Evolutionary conservation across 2,329 filamentous ascomycete species (phyloP), one percentile per base, ranked within the genome.

Genomic region (Epichloe hybrida): DNA sequence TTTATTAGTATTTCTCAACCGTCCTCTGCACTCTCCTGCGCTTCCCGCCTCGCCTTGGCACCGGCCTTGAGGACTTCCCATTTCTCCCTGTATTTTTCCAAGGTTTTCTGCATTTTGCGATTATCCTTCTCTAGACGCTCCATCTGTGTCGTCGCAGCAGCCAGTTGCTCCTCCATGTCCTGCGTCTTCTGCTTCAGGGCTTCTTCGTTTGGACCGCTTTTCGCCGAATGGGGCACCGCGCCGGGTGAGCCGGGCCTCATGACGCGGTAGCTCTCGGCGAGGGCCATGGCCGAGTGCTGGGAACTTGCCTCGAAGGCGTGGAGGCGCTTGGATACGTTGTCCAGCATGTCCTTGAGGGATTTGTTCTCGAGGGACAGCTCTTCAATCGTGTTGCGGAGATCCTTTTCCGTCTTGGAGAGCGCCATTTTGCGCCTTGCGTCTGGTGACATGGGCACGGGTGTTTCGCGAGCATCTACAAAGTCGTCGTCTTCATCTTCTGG

Each of bases 291-390:
- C 38, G 86, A 90, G 55, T 84, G 88, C 67, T 97, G 93, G 0
- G 89, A 88, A 59, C 88, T 90, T 39, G 88, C 83, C 67, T 98
- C 91, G 69, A 95, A 98, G 55, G 89, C 85, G 60, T 93, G 86
- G n/a, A 98, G 77, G 0, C 91, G 81, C 59, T 85, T 87, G 55
- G 86, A 87, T 37, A 96, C 77, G 47, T 88, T 88, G 66, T 97
- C 90, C 8, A 95, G 80, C 58, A 89, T 82, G 52, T 85, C 80
- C 60, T 93, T 91, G 48, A 97, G 75, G 9, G 86, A 86, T 55
- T 85, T 79, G 65, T 97, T 98, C 63, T 97, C 88, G 46, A 91
- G 79, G 55, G 85, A 82, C 9, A 97, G 75, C 66, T 98, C 93
- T 66, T 98, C 93, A 55, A 88, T 73, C 3, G 84, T 86, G 62